Base-by-base conservation (phyloP, 768 basidiomycete genomes). In the Trametes villosa region DNA sequence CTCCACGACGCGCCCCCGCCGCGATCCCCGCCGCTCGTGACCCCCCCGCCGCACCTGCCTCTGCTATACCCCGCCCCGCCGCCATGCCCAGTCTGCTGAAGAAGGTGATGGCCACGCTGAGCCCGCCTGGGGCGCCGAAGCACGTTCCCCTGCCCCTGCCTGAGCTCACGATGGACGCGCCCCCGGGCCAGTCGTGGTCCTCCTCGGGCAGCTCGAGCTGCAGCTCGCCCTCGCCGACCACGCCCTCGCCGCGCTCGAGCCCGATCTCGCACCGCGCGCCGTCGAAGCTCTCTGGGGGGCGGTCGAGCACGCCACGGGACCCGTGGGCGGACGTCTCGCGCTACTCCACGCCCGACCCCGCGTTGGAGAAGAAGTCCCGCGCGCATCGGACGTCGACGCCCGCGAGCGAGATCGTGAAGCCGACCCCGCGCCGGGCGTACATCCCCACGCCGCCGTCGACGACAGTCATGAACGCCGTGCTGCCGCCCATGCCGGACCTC, bases 101-200 rank as follows among this genome's bases (percentile, higher is more conserved):
- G 44, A 66, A 53, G 57, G 22, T 56, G 18, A 38, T 53, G 45
- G 34, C 44, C 41, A 50, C 53, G 24, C 46, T 57, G 22, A 47
- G 50, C 50, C 57, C 61, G 26, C 65, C 65, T n/a, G 38, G 42
- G 36, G 62, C 65, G 20, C 65, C 65, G 12, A 63, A 60, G 61
- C 52, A 57, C 40, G 49, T 48, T 36, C 42, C 59, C 18, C 29
- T 60, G 24, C 55, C 56, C 34, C 61, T 66, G 12, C 65, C 65
- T 9, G 58, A 56, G 18, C 11, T 57, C 46, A 53, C 29, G 42
- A 54, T 57, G 41, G 61, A 53, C 41, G 50, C 49, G 47, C 44
- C 26, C 17, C 31, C 33, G 2, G 42, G 51, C 50, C 60, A 59
- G 46, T 47, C 55, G 6, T 63, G 58, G 61, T 46, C 61, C 34